Evolutionary conservation across 345 rosid genomes (phyloP).

Genomic region (Turritis glabra): DNA sequence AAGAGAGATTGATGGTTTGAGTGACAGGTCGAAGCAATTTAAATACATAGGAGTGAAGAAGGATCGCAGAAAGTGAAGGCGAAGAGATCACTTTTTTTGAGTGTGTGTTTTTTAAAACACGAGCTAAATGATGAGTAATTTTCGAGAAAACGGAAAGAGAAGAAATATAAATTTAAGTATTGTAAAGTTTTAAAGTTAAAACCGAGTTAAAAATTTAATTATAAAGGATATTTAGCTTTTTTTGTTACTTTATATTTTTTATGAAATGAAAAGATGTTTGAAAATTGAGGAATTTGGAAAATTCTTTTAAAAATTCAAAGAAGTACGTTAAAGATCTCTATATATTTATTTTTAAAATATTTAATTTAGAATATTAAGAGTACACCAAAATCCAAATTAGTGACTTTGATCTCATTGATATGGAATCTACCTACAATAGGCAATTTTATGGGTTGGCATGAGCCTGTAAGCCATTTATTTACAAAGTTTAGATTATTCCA

Average conservation of each 20-base stretch:
- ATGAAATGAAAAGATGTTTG: background rate
- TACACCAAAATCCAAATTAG: background rate
- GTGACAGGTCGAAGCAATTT: conserved; percentile 21
- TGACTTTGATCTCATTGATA: background rate
- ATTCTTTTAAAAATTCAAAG: background rate
- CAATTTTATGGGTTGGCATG: conserved; percentile 14
- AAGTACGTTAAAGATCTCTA: background rate
- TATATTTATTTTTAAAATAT: background rate
- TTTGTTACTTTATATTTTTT: background rate
- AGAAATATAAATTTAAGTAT: background rate
- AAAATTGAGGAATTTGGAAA: background rate
- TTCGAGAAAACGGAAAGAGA: conserved; percentile 19
- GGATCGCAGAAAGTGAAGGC: conserved; percentile 31
- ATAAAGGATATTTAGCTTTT: background rate
- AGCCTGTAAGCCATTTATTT: conserved; percentile 10
- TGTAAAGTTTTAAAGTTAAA: background rate
- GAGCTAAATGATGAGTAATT: conserved; percentile 36
- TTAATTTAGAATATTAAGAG: background rate
- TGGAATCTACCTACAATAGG: background rate
- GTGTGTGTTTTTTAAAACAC: conserved; percentile 9
- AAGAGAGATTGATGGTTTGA: conserved; percentile 20
- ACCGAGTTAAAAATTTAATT: conserved; percentile 15
- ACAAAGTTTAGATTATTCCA: background rate
- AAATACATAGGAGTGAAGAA: conserved; percentile 16
- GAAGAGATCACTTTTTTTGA: conserved; percentile 7